phyloP scores from a whole-genome alignment of 768 basidiomycete genomes.

The Ramaria sp. region DNA sequence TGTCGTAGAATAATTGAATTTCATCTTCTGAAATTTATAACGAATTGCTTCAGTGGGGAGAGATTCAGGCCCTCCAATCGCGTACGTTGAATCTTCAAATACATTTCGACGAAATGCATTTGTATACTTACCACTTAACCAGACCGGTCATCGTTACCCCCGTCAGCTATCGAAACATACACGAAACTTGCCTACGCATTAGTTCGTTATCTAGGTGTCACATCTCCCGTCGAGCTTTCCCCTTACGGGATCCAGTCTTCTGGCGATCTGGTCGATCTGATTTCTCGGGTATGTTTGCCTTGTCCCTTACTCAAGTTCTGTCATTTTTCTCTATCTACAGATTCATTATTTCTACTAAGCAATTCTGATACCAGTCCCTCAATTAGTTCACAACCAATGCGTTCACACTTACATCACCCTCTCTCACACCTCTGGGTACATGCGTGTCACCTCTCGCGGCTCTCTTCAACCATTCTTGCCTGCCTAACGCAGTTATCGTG shows the following conservation, averaged over 20 bases:
- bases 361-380: neutral
- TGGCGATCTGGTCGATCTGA: conserved; percentile 54
- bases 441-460: conserved; percentile 75
- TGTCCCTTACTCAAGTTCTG: neutral
- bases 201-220: conserved; percentile 55
- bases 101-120: neutral
- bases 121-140: conserved; percentile 1
- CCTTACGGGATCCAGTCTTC: conserved; percentile 45
- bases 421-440: conserved; percentile 72
- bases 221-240: conserved; percentile 46
- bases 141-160: conserved; percentile 50
- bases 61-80: conserved; percentile 7
- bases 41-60: neutral
- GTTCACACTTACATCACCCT: conserved; percentile 71
- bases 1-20: neutral
- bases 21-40: neutral
- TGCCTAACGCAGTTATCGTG: conserved; percentile 84
- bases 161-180: conserved; percentile 41
- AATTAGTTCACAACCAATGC: conserved; percentile 87
- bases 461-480: conserved; percentile 80
- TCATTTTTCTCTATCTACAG: neutral
- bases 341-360: neutral
- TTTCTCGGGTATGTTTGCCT: conserved; percentile 49
- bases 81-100: neutral
- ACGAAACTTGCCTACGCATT: conserved; percentile 65